These are phyloP conservation scores for Fibroporia radiculosa DNA, from an alignment of 768 basidiomycete species.

Conservation along the genomic window DNA sequence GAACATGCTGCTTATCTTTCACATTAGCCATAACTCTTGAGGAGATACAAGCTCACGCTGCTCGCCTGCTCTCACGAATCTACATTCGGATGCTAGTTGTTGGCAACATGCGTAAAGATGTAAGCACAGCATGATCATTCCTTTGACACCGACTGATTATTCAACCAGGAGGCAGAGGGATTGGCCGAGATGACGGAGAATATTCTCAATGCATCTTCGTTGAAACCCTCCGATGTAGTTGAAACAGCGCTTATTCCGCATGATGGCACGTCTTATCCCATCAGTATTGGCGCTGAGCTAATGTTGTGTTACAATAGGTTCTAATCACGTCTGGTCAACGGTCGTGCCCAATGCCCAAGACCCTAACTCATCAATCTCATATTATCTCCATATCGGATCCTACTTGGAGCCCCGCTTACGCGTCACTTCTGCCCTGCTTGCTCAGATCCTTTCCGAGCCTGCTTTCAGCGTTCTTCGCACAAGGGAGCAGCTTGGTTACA, in stretches of 20 bases:
- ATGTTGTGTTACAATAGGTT: constrained; percentile 35
- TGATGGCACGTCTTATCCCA: constrained; percentile 35
- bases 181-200: constrained; percentile 68
- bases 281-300: neutral
- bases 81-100: constrained; percentile 67
- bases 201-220: constrained; percentile 46
- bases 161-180: constrained; percentile 60
- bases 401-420: constrained; percentile 55
- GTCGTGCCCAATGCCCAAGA: constrained; percentile 78
- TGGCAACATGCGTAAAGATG: constrained; percentile 83
- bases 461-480: constrained; percentile 88
- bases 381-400: constrained; percentile 77
- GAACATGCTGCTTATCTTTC: neutral
- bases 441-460: constrained; percentile 85
- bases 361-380: constrained; percentile 79
- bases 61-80: constrained; percentile 51
- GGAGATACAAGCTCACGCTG: constrained; percentile 59
- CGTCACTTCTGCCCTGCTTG: constrained; percentile 62
- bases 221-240: constrained; percentile 47
- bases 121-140: constrained; percentile 27
- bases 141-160: neutral
- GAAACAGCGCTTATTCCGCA: constrained; percentile 58
- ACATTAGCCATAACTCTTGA: constrained; percentile 58
- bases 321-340: constrained; percentile 58
- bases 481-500: constrained; percentile 92